Conservation (phyloP, 768 basidiomycete genomes). For the Tricholomella constricta region DNA sequence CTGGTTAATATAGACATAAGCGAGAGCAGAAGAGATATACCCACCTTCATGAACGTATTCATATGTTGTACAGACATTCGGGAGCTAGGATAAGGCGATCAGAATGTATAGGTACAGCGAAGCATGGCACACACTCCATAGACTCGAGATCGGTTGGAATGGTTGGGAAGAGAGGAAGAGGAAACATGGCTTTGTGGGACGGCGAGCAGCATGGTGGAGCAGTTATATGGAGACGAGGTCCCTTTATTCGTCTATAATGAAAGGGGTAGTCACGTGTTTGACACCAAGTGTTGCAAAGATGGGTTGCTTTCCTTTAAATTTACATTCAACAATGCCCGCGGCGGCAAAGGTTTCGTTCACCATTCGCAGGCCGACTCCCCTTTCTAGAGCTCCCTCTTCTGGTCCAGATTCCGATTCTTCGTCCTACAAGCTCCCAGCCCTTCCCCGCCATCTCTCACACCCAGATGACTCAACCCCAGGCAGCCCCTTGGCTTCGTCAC, state of each 20-base stretch:
- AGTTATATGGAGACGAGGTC: background rate
- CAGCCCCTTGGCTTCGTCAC: slow-evolving; percentile 62
- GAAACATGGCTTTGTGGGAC: slow-evolving; percentile 17
- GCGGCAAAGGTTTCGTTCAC: slow-evolving; percentile 75
- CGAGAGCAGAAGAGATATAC: background rate
- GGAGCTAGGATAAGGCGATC: slow-evolving; percentile 8
- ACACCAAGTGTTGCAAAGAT: too few relatives aligned
- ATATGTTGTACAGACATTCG: slow-evolving; percentile 21
- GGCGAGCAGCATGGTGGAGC: background rate
- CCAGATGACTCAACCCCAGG: slow-evolving; percentile 44
- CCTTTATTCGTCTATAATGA: background rate
- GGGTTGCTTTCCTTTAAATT: too few relatives aligned
- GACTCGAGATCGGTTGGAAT: slow-evolving; percentile 21
- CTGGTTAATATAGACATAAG: background rate
- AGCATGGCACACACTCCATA: slow-evolving; percentile 21
- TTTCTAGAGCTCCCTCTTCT: slow-evolving; percentile 62
- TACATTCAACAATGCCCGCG: slow-evolving; percentile 22
- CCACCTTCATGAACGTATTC: slow-evolving; percentile 33
- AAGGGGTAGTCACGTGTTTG: too few relatives aligned
- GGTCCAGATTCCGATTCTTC: slow-evolving; percentile 61
- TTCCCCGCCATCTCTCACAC: slow-evolving; percentile 58
- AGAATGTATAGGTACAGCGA: background rate
- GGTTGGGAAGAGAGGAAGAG: slow-evolving; percentile 26
- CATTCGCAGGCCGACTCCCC: slow-evolving; percentile 75
- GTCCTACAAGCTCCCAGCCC: slow-evolving; percentile 56